Evolutionary conservation across 352 stramenopile species (phyloP).

Genomic region (Pythium sukuiense): DNA sequence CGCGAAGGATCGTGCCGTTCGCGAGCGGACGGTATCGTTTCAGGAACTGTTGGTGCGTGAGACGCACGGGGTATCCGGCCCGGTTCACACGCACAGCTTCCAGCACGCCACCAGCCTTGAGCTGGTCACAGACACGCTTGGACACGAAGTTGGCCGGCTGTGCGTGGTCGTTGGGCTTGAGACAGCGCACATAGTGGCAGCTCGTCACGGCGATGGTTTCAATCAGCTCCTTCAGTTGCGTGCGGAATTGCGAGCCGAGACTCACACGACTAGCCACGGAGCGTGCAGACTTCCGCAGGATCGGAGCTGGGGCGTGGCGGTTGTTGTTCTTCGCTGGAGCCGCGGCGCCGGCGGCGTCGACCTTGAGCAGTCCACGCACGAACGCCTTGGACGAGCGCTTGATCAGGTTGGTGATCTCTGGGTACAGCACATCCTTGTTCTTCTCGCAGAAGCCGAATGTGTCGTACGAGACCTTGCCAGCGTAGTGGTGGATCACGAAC

Average conservation of each 20-base stretch:
- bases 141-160: slow-evolving; percentile 80
- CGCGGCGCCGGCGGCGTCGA: slow-evolving; percentile 4
- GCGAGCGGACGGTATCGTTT: slow-evolving; percentile 86
- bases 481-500: slow-evolving; percentile 92
- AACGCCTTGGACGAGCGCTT: slow-evolving; percentile 71
- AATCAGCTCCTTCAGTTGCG: slow-evolving; percentile 91
- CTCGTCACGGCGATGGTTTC: slow-evolving; percentile 93
- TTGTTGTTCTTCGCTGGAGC: neutral
- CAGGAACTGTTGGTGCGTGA: slow-evolving; percentile 92
- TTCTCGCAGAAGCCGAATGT: slow-evolving; percentile 96
- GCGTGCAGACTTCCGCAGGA: slow-evolving; percentile 39
- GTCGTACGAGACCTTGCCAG: slow-evolving; percentile 92
- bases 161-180: slow-evolving; percentile 98
- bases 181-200: slow-evolving; percentile 98
- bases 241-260: slow-evolving; percentile 90
- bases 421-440: slow-evolving; percentile 93
- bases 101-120: slow-evolving; percentile 98
- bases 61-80: slow-evolving; percentile 96
- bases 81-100: slow-evolving; percentile 98
- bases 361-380: slow-evolving; percentile 58
- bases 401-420: slow-evolving; percentile 79
- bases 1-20: slow-evolving; percentile 60
- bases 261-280: slow-evolving; percentile 49
- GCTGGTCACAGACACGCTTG: slow-evolving; percentile 95
- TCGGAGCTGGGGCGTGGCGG: slow-evolving; percentile 12